Base-by-base conservation (phyloP, 208 protist species). In the Trypanosoma mega region DNA sequence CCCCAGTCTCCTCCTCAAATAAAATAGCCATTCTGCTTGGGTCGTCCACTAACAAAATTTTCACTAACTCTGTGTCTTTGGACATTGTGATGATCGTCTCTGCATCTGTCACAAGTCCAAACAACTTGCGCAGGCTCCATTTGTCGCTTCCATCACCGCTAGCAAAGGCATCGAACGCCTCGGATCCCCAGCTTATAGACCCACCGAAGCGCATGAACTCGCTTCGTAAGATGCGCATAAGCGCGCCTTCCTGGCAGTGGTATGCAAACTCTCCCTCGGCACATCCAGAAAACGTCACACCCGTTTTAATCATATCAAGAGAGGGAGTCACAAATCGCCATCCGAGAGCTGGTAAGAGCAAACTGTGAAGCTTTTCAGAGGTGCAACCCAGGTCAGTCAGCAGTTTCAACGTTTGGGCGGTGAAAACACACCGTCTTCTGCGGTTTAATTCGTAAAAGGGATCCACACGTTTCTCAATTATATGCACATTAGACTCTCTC, bases 171-270 rank as follows among this genome's bases (percentile, higher is more conserved):
- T 85, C 78, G 58, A 79, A 80, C 9, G 78, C 81, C 43, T 67
- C 70, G 7, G 76, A 76, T 16, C 48, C 80, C 87, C 87, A 93
- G 47, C 72, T 64, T 29, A 93, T 64, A 14, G 60, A 47, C 31
- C 87, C 87, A 3, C 83, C 87, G 56, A 89, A 91, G 31, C 79
- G 77, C 59, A 91, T 58, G 59, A 87, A 90, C 60, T 93, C 83
- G 2, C 52, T 80, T 34, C 87, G 80, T 21, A 93, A 61, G 11
- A 71, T 72, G 5, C 83, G 68, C 34, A 91, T 60, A 16, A 93
- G 68, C 1, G 41, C 36, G 23, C 87, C 87, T 59, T 93, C 74
- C 2, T 66, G 58, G 46, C 82, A 90, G 49, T 93, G 87, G 53
- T 83, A 93, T 6, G 75, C 57, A 12, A 73, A 16, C 57, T 93